A percentile compares a stretch with the other conserved stretches of the same genome.
Conservation (phyloP, 192 early-diverging fungal genomes). For the Rhizophagus prolifer region DNA sequence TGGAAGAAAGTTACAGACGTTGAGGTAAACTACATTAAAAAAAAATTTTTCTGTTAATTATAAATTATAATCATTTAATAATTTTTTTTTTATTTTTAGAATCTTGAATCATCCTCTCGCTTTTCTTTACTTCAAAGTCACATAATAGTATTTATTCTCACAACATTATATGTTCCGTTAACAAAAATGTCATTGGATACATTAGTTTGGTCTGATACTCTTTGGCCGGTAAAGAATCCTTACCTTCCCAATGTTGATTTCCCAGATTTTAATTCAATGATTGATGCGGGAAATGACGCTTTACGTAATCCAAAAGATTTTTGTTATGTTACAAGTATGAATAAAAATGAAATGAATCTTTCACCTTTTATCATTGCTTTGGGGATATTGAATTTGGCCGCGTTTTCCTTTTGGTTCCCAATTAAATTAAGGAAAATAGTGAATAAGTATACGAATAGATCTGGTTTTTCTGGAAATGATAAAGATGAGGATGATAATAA, state of each 20-base stretch:
- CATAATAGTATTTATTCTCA: conserved; percentile 39
- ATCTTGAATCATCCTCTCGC: conserved; percentile 37
- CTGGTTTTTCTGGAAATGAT: conserved; percentile 39
- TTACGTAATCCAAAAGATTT: conserved; percentile 37
- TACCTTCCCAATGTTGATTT: conserved; percentile 31
- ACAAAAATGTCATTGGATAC: conserved; percentile 42
- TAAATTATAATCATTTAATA: not conserved
- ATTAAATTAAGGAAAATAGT: conserved; percentile 39
- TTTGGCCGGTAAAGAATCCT: conserved; percentile 40
- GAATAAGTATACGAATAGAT: conserved; percentile 42
- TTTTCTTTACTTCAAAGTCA: conserved; percentile 40
- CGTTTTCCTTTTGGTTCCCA: conserved; percentile 41
- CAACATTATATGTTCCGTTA: conserved; percentile 40
- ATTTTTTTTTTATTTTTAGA: conserved; percentile 27
- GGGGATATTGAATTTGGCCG: conserved; percentile 33
- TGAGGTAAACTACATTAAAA: conserved; percentile 28
- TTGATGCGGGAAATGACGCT: conserved; percentile 21
- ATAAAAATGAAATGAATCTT: conserved; percentile 43
- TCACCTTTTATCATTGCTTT: conserved; percentile 38
- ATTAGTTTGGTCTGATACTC: conserved; percentile 42
- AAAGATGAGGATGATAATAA: conserved; percentile 50
- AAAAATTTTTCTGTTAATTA: not conserved
- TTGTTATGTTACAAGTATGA: conserved; percentile 48
- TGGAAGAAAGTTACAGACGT: conserved; percentile 39
- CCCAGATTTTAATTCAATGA: conserved; percentile 34